Percentiles rank a stretch among this genome's conserved stretches.
phyloP scores from a whole-genome alignment of 306 rosid genomes.

The Urtica urens region DNA sequence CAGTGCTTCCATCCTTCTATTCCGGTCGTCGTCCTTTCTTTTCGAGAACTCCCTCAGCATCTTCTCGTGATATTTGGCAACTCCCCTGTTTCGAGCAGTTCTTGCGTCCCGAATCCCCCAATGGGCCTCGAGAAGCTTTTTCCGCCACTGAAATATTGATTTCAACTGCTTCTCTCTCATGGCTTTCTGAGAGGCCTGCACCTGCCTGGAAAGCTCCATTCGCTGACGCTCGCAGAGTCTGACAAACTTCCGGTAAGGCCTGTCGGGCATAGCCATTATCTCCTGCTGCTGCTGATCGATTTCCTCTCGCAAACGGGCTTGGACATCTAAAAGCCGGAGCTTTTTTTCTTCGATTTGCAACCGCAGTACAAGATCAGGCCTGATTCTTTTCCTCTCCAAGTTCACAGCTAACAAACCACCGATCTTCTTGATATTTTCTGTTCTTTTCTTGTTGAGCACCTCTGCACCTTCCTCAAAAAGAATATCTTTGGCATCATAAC shows the following conservation, averaged over 20 bases:
- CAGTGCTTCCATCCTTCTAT: slow-evolving; percentile 89
- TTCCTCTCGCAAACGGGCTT: slow-evolving; percentile 89
- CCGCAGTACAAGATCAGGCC: slow-evolving; percentile 85
- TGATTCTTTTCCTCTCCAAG: slow-evolving; percentile 85
- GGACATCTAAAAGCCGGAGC: slow-evolving; percentile 74
- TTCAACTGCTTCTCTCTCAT: slow-evolving; percentile 83
- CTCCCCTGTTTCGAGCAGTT: slow-evolving; percentile 91
- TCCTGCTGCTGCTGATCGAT: slow-evolving; percentile 95
- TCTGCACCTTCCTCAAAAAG: slow-evolving; percentile 83
- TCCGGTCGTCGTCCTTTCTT: slow-evolving; percentile 87
- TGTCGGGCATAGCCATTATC: slow-evolving; percentile 98
- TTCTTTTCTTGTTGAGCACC: slow-evolving; percentile 60
- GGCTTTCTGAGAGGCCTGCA: slow-evolving; percentile 82
- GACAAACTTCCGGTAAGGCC: slow-evolving; percentile 93
- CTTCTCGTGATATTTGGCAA: slow-evolving; percentile 92
- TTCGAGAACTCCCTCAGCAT: slow-evolving; percentile 92
- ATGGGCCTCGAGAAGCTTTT: slow-evolving; percentile 91
- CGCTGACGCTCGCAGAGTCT: slow-evolving; percentile 94
- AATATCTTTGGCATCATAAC: slow-evolving; percentile 84
- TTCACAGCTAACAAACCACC: slow-evolving; percentile 80
- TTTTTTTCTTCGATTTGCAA: slow-evolving; percentile 95
- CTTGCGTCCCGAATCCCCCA: slow-evolving; percentile 98
- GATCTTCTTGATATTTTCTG: slow-evolving; percentile 73
- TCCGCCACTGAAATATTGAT: slow-evolving; percentile 92
- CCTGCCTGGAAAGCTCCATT: slow-evolving; percentile 79